Conservation (phyloP, 140 eudicot species). For the Ambrosia hybrid region DNA sequence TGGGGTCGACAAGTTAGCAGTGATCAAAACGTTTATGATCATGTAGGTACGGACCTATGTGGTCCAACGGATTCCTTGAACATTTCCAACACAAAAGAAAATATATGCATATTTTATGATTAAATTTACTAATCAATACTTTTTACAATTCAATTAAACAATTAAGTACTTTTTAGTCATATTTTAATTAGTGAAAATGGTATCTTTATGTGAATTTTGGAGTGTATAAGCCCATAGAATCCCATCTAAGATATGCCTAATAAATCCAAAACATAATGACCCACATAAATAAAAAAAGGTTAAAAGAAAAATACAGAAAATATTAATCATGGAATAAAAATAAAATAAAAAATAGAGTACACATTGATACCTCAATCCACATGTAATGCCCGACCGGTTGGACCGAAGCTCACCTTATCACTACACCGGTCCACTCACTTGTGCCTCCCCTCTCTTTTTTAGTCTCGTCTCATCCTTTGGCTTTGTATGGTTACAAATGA, state of each 20-base stretch:
- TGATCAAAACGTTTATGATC: conserved; percentile 13
- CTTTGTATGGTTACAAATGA: conserved; percentile 17
- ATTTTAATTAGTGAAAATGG: background rate
- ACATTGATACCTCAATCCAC: conserved; percentile 29
- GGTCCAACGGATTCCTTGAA: conserved; percentile 22
- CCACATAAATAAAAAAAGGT: conserved; percentile 23
- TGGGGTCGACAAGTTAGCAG: conserved; percentile 12
- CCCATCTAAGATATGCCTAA: conserved; percentile 31
- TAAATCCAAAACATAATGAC: conserved; percentile 34
- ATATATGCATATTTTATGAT: background rate
- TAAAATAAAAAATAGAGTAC: conserved; percentile 14
- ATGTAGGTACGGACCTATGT: conserved; percentile 21
- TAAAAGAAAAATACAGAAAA: background rate
- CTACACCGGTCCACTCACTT: conserved; percentile 37
- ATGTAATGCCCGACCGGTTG: conserved; percentile 47
- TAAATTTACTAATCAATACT: background rate
- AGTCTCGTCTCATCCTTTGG: conserved; percentile 45
- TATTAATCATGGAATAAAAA: background rate
- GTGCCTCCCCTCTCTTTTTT: conserved; percentile 39
- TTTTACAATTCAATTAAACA: background rate
- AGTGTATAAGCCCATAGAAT: background rate
- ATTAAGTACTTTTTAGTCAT: background rate
- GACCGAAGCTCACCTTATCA: conserved; percentile 41
- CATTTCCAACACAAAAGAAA: background rate
- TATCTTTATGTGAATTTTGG: conserved; percentile 6